Evolutionary conservation across 768 basidiomycete genomes (phyloP).

Genomic region (Mrakia frigida): DNA sequence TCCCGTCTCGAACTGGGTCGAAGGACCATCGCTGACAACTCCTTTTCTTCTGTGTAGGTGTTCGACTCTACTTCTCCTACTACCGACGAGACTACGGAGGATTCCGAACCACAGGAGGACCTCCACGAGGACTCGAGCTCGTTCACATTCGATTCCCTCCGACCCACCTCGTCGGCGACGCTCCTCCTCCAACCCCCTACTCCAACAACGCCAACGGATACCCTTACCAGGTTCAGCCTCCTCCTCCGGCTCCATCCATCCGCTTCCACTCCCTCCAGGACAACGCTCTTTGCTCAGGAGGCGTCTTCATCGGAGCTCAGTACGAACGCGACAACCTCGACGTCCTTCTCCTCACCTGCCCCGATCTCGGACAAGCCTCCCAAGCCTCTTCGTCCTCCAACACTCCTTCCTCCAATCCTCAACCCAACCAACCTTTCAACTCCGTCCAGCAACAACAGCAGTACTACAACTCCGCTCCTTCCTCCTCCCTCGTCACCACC

Average conservation of each 20-base stretch:
- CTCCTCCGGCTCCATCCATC: slow-evolving; percentile 15
- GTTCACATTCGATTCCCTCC: slow-evolving; percentile 76
- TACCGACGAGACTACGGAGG: slow-evolving; percentile 38
- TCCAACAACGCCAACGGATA: slow-evolving; percentile 31
- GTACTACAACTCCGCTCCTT: not conserved
- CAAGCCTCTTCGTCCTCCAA: slow-evolving; percentile 2
- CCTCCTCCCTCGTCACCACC: not conserved
- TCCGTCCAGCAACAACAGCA: slow-evolving; percentile 15
- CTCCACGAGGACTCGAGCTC: slow-evolving; percentile 55
- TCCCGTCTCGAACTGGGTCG: not conserved
- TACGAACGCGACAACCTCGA: slow-evolving; percentile 38
- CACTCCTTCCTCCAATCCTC: too few relatives aligned
- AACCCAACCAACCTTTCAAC: not conserved
- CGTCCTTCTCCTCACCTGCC: slow-evolving; percentile 37
- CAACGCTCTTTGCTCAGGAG: slow-evolving; percentile 35
- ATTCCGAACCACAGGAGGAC: slow-evolving; percentile 36
- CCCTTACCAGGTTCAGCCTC: slow-evolving; percentile 34
- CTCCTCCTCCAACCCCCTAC: slow-evolving; percentile 45
- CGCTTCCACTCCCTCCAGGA: slow-evolving; percentile 33
- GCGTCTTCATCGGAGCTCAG: slow-evolving; percentile 28
- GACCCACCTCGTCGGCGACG: slow-evolving; percentile 54
- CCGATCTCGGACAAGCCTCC: slow-evolving; percentile 34
- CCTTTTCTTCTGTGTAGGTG: slow-evolving; percentile 47
- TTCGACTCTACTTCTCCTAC: slow-evolving; percentile 71
- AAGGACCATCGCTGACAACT: not conserved